phyloP scores from a whole-genome alignment of 225 moss, liverwort and hornwort species.

The Pseudisothecium myosuroides region DNA sequence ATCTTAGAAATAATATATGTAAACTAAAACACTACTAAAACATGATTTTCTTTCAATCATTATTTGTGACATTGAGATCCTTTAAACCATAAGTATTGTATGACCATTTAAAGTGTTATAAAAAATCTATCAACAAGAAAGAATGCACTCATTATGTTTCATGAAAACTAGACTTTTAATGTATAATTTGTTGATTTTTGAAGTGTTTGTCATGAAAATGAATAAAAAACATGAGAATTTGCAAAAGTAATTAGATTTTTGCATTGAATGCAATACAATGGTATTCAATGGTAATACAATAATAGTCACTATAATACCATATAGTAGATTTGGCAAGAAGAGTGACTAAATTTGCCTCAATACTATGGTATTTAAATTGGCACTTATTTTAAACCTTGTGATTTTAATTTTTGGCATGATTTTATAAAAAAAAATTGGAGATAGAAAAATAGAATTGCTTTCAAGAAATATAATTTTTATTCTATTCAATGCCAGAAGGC shows the following conservation, averaged over 20 bases:
- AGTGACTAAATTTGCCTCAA: background rate
- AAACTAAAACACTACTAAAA: background rate
- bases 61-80: background rate
- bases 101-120: background rate
- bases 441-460: background rate
- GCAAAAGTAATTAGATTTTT: background rate
- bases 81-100: background rate
- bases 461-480: too few species aligned
- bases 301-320: too few species aligned
- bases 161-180: background rate
- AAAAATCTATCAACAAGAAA: background rate
- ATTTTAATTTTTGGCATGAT: background rate
- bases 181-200: background rate
- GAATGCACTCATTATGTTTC: background rate
- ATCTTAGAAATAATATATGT: background rate
- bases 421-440: background rate
- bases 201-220: background rate
- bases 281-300: background rate
- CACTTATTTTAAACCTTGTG: background rate
- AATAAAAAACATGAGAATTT: background rate
- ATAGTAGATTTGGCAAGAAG: background rate
- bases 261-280: background rate
- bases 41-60: background rate
- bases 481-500: fast-evolving
- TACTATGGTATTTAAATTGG: background rate